These are phyloP conservation scores for Aegilops tauschii DNA, from an alignment of 176 grass and related monocot genomes.

Conservation along the genomic window DNA sequence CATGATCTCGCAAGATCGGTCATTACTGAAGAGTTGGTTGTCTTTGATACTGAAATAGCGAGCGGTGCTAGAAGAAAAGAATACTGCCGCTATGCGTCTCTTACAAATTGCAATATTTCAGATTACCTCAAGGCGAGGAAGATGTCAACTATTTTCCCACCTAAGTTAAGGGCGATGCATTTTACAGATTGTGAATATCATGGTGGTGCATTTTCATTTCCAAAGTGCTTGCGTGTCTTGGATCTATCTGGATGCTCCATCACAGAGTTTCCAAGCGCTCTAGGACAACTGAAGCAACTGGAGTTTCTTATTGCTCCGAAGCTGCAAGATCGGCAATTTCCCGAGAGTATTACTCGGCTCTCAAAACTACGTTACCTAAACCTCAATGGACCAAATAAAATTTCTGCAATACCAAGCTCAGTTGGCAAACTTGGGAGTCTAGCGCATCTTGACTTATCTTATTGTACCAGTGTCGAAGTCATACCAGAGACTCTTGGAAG, in stretches of 20 bases:
- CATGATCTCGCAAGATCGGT: constrained; percentile 15
- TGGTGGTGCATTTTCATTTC: not conserved
- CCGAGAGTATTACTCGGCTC: not conserved
- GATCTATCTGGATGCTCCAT: constrained; percentile 3
- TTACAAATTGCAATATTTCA: not conserved
- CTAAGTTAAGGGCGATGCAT: not conserved
- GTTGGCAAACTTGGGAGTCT: not conserved
- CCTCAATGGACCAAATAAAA: not conserved
- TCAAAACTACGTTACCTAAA: not conserved
- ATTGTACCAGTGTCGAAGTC: not conserved
- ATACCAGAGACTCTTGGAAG: not conserved
- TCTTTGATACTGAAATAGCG: not conserved
- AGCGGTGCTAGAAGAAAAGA: not conserved
- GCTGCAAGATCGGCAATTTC: not conserved
- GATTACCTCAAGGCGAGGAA: not conserved
- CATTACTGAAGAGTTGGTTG: not conserved
- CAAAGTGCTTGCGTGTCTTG: constrained; percentile 12
- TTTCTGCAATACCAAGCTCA: not conserved
- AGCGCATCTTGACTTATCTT: constrained; percentile 16
- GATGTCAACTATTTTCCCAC: not conserved
- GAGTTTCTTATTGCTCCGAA: not conserved
- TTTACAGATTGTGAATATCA: not conserved
- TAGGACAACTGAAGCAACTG: not conserved
- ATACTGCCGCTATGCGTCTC: not conserved
- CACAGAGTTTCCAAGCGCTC: not conserved